These are phyloP conservation scores for Verticillium longisporum DNA, from an alignment of 2,329 filamentous ascomycete species.

Conservation along the genomic window DNA sequence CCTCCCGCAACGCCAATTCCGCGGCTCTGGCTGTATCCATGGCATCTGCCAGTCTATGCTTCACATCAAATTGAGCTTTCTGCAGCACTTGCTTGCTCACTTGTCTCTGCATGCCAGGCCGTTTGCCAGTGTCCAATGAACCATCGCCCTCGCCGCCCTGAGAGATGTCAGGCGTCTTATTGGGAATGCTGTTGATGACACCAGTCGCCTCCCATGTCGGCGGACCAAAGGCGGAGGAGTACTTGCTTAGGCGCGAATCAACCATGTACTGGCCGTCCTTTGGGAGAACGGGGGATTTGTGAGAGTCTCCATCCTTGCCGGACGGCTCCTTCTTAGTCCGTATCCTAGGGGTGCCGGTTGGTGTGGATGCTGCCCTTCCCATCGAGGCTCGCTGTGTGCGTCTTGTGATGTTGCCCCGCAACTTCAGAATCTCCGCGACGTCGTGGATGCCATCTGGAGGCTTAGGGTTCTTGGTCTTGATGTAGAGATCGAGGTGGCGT, in stretches of 20 bases:
- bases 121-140: conserved; percentile 26
- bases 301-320: conserved; percentile 6
- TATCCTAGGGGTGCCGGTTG: conserved; percentile 41
- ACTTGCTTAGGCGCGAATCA: conserved; percentile 47
- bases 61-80: conserved; percentile 58
- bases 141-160: conserved; percentile 16
- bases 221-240: conserved; percentile 14
- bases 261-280: conserved; percentile 35
- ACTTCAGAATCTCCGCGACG: conserved; percentile 78
- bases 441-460: conserved; percentile 80
- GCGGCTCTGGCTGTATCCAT: conserved; percentile 75
- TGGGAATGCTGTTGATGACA: conserved; percentile 67
- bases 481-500: conserved; percentile 88
- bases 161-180: conserved; percentile 19
- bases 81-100: conserved; percentile 45
- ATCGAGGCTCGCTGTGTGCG: conserved; percentile 68
- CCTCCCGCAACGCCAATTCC: conserved; percentile 76
- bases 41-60: conserved; percentile 59
- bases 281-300: conserved; percentile 25
- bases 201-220: conserved; percentile 71
- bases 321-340: conserved; percentile 29
- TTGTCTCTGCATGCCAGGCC: conserved; percentile 29
- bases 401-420: conserved; percentile 80
- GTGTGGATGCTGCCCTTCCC: conserved; percentile 55
- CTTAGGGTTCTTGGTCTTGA: conserved; percentile 89